A percentile compares a stretch with the other conserved stretches of the same genome.
Conservation (phyloP, 345 rosid species). For the Turritis glabra region DNA sequence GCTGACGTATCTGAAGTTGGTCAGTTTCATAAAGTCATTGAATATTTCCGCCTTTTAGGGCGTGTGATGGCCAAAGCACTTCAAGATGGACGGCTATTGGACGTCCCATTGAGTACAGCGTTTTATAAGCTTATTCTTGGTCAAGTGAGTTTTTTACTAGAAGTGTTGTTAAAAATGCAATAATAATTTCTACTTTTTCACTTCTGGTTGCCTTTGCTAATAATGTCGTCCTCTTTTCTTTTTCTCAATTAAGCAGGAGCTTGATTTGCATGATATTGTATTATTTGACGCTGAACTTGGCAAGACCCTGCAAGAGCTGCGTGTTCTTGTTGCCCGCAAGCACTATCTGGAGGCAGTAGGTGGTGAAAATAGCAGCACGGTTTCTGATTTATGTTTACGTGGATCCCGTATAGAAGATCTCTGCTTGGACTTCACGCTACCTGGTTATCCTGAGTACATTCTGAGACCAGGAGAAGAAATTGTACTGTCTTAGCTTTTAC, state of each 20-base stretch:
- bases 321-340: conserved; percentile 75
- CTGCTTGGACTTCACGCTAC: conserved; percentile 88
- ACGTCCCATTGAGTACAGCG: conserved; percentile 78
- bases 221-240: conserved; percentile 2
- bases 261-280: conserved; percentile 85
- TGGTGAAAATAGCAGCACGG: conserved; percentile 39
- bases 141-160: conserved; percentile 59
- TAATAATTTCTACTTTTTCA: conserved; percentile 1
- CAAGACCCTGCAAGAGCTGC: conserved; percentile 82
- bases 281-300: conserved; percentile 86
- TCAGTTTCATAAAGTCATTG: conserved; percentile 65
- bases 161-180: background rate
- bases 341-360: conserved; percentile 58
- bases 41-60: conserved; percentile 88
- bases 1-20: conserved; percentile 74
- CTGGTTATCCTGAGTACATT: conserved; percentile 88
- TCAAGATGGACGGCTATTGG: conserved; percentile 98
- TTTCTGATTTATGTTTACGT: conserved; percentile 55
- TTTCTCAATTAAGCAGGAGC: conserved; percentile 65
- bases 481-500: conserved; percentile 46
- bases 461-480: conserved; percentile 80
- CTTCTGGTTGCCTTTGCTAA: conserved; percentile 2
- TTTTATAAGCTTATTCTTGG: conserved; percentile 89
- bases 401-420: conserved; percentile 80
- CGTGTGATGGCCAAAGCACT: conserved; percentile 99